Base-by-base conservation (phyloP, 495 filamentous ascomycete species). In the Aspergillus egyptiacus region DNA sequence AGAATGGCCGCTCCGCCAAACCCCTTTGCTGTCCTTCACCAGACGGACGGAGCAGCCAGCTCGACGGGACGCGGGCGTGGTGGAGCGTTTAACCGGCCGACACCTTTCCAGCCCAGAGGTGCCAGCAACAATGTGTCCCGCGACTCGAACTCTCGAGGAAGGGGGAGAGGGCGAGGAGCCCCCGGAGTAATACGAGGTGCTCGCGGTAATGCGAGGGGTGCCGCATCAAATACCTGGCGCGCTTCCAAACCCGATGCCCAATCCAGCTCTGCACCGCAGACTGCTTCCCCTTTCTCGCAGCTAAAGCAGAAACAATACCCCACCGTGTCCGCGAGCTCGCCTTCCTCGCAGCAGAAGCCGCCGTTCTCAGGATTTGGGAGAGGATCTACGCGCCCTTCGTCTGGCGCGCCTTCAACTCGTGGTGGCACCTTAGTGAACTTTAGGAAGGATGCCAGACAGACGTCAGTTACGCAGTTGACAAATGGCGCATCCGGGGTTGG, bases 1-100 rank as follows among this genome's bases (percentile, higher is more conserved):
- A 68, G 57, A 48, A 72, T 72, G 69, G 61, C 67, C 50, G 61
- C 56, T 46, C 61, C 67, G 38, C 54, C 66, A 27, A 67, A 62
- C 51, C 60, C 66, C 23, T 71, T 67, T 51, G 51, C 50, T 47
- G 63, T 46, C 43, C 53, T 63, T 25, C 52, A 57, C 49, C 64
- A 67, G 48, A 60, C 53, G 53, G 59, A 59, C 55, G 65, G 58
- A 32, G 36, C 55, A 28, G 39, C 60, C 39, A 53, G 49, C 41
- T 50, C 57, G 42, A 46, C 50, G 45, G 67, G 67, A 34, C 60
- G 67, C 46, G 67, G 69, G 48, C 56, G 56, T 27, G 67, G 69
- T 42, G 58, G 57, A 51, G 22, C 39, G 3, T 30, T 57, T 7
- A 50, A 40, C 2, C 55, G 55, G 8, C 42, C 60, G 11, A 33